A percentile compares a stretch with the other conserved stretches of the same genome.
Evolutionary conservation across 2,329 filamentous ascomycete genomes (phyloP).

Genomic region (Trichoderma sp.): DNA sequence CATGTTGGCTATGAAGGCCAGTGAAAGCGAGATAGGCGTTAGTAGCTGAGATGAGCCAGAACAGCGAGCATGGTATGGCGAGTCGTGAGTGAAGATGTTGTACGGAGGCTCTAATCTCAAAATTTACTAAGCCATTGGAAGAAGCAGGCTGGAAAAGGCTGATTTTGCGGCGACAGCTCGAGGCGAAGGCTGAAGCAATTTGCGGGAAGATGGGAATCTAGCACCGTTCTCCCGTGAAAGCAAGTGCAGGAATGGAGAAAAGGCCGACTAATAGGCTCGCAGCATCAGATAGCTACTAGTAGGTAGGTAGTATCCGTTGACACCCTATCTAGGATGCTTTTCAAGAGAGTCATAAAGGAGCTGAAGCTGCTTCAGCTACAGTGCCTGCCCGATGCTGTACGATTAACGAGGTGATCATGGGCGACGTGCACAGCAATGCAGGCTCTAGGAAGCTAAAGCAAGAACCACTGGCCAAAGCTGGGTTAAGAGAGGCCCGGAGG

Average conservation of each 20-base stretch:
- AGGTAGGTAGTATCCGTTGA: not conserved
- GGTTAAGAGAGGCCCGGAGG: conserved; percentile 19
- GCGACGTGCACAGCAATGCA: conserved; percentile 17
- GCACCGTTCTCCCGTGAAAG: not conserved
- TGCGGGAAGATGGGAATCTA: not conserved
- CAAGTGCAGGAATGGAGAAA: not conserved
- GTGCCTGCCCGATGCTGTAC: conserved; percentile 6
- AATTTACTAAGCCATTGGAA: not conserved
- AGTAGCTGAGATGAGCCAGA: not conserved
- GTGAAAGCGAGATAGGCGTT: not conserved
- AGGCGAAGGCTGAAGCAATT: not conserved
- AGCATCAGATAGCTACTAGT: not conserved
- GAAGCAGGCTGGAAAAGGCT: not conserved
- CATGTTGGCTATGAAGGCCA: conserved; percentile 25
- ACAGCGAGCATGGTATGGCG: not conserved
- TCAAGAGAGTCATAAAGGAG: not conserved
- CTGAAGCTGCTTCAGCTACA: conserved; percentile 3
- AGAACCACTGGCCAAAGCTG: conserved; percentile 13
- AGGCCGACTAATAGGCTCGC: not conserved
- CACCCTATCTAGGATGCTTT: not conserved
- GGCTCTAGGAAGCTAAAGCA: conserved; percentile 12
- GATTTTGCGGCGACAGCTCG: not conserved
- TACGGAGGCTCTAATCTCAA: not conserved
- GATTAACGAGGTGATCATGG: conserved; percentile 12
- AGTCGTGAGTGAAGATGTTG: not conserved